phyloP scores from a whole-genome alignment of 352 stramenopile genomes.

The Globisporangium barbulae region DNA sequence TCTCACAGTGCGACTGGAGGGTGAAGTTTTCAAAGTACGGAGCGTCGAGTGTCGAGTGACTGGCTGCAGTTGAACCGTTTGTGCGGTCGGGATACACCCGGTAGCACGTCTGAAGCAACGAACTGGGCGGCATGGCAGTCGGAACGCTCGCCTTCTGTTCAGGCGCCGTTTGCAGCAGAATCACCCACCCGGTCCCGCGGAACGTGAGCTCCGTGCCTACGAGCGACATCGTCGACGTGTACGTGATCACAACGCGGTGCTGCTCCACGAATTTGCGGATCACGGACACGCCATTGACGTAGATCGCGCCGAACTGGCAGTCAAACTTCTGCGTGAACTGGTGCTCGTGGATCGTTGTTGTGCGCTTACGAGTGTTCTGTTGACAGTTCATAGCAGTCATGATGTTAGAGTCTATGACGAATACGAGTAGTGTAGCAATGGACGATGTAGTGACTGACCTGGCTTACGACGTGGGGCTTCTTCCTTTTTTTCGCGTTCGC shows the following conservation, averaged over 20 bases:
- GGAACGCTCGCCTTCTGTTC: too few species aligned
- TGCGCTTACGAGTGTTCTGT: neutral
- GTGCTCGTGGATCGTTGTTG: neutral
- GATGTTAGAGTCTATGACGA: too few species aligned
- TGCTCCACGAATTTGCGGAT: constrained; percentile 1
- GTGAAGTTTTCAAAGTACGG: neutral
- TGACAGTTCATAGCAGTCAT: too few species aligned
- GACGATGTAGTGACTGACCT: neutral
- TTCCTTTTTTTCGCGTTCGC: neutral
- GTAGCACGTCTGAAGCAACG: neutral
- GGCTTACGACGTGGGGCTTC: neutral
- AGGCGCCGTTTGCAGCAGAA: neutral
- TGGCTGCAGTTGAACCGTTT: neutral
- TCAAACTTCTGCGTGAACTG: neutral
- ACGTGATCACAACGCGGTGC: neutral
- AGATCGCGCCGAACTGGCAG: constrained; percentile 1
- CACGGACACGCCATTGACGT: constrained; percentile 3
- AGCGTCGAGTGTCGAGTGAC: neutral
- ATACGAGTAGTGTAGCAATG: neutral
- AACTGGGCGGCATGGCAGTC: too few species aligned
- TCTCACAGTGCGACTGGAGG: constrained; percentile 1
- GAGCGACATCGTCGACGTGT: neutral
- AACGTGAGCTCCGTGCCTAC: constrained; percentile 1
- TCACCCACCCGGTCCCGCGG: constrained; percentile 1
- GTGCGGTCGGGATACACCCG: neutral